phyloP scores from a whole-genome alignment of 73 alveolate species.

The Paramecium biaurelia region DNA sequence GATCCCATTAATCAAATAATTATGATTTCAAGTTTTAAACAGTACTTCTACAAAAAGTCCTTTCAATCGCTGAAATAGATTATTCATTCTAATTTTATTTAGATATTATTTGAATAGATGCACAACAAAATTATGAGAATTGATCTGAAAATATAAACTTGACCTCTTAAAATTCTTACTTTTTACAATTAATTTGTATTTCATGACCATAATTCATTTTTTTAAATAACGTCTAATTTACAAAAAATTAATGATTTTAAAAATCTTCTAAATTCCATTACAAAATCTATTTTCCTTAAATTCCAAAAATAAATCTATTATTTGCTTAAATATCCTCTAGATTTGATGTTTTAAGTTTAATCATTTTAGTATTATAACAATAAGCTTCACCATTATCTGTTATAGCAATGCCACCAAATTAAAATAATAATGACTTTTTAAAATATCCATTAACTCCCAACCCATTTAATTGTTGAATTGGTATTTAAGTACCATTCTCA shows the following conservation, averaged over 20 bases:
- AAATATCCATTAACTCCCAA: not conserved
- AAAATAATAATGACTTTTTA: not conserved
- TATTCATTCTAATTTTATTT: not conserved
- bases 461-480: not conserved
- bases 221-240: not conserved
- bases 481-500: not conserved
- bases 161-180: not conserved
- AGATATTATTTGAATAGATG: not conserved
- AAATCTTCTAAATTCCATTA: slow-evolving; percentile 5
- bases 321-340: not conserved
- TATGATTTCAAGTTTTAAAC: not conserved
- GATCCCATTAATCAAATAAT: not conserved
- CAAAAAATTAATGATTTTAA: not conserved
- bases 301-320: not conserved
- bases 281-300: not conserved
- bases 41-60: not conserved
- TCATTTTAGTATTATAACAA: not conserved
- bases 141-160: not conserved
- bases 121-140: not conserved
- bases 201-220: not conserved
- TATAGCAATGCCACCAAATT: not conserved
- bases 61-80: not conserved
- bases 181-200: not conserved
- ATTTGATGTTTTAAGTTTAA: not conserved
- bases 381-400: not conserved